Evolutionary conservation across 345 rosid species (phyloP), one percentile per base, ranked within the genome.

Genomic region (Garcia nutans): DNA sequence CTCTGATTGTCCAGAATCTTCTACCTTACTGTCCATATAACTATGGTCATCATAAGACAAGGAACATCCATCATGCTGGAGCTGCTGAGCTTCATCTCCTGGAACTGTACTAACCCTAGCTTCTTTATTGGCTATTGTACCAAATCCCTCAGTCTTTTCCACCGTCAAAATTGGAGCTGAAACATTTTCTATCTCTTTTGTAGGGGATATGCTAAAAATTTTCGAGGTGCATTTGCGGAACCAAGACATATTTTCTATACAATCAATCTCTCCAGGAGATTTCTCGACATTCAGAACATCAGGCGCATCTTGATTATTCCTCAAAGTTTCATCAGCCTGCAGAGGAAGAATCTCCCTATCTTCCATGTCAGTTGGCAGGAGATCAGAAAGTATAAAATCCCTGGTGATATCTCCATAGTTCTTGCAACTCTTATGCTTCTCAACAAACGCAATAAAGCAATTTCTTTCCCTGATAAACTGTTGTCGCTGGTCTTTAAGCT

Each of bases 141-240:
- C 65, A 65, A 73, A 70, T 63, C 67, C 81, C 68, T 66, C 84
- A 63, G 57, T 63, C 49, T 78, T 81, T 68, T 73, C 84, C 77
- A 78, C 79, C 8, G 78, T 74, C 78, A 76, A 77, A 13, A 31
- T 64, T 57, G 86, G 67, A 73, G 74, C 76, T n/a, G 77, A 64
- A 66, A 75, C 85, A 74, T 56, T 72, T 59, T 79, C 85, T 62
- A 68, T 78, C 84, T 50, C 86, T 89, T 86, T 88, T 50, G 78
- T 80, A 19, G 98, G 97, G 49, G 97, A 89, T 52, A 86, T 80
- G 76, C 87, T 84, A 74, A 89, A 81, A 82, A 85, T 79, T 79
- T 87, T 87, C 19, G 92, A 79, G 69, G 88, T 84, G 74, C 91
- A 84, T 83, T 79, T 92, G n/a, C 81, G 91, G 23, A 91, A 79